Conservation (phyloP, 176 grass and related monocot species). For the Raddia distichophylla region DNA sequence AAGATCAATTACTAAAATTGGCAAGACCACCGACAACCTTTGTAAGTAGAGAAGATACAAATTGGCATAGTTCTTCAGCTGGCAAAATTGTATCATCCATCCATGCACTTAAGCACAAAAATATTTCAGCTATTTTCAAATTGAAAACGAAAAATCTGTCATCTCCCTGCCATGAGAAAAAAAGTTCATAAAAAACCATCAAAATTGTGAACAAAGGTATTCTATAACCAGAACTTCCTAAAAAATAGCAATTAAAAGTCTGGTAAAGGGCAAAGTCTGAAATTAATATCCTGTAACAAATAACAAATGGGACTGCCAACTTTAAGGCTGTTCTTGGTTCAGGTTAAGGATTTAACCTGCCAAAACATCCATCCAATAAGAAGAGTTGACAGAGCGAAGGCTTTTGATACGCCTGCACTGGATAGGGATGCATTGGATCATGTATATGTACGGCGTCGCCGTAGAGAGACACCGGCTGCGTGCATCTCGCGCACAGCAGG, state of each 20-base stretch:
- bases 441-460: too few species aligned
- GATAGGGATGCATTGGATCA: too few species aligned
- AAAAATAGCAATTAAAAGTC: constrained; percentile 25
- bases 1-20: constrained; percentile 7
- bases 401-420: too few species aligned
- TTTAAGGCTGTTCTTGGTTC: not conserved
- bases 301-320: not conserved
- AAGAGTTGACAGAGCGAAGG: too few species aligned
- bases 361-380: too few species aligned
- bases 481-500: too few species aligned
- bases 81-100: constrained; percentile 46
- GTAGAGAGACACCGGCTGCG: too few species aligned
- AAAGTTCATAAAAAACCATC: constrained; percentile 1
- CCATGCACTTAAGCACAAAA: constrained; percentile 57
- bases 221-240: not conserved
- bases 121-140: constrained; percentile 73
- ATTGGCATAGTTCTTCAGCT: constrained; percentile 63
- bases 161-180: constrained; percentile 62
- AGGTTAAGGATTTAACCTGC: too few species aligned
- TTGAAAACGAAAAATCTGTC: constrained; percentile 71
- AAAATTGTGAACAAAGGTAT: constrained; percentile 30
- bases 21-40: constrained; percentile 43
- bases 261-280: not conserved
- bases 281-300: not conserved
- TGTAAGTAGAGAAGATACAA: constrained; percentile 56